phyloP scores from a whole-genome alignment of 2,329 filamentous ascomycete species.

The Neonectria magnoliae region DNA sequence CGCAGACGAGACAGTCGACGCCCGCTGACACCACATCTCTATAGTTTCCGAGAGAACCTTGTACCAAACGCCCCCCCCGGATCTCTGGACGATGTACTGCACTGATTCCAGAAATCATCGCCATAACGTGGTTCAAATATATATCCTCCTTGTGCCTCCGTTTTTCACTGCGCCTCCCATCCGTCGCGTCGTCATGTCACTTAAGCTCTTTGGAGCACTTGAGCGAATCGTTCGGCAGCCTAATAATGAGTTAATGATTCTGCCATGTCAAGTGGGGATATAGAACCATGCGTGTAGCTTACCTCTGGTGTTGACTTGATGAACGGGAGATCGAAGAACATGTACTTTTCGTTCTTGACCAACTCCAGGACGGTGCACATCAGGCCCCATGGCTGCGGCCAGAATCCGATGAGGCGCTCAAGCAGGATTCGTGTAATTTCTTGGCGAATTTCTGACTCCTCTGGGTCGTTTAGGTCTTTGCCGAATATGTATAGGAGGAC shows the following conservation, averaged over 20 bases:
- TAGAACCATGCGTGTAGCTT: conserved; percentile 40
- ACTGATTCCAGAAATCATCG: conserved; percentile 38
- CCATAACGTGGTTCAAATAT: conserved; percentile 27
- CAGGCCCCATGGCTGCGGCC: conserved; percentile 95
- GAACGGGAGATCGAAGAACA: conserved; percentile 92
- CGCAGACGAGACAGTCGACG: conserved; percentile 40
- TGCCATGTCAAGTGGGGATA: background rate
- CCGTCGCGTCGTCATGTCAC: conserved; percentile 11
- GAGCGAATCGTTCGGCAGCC: conserved; percentile 51
- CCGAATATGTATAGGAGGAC: conserved; percentile 87
- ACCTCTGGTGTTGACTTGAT: conserved; percentile 92
- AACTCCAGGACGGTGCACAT: conserved; percentile 89
- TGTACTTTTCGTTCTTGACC: conserved; percentile 88
- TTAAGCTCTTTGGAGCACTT: conserved; percentile 49
- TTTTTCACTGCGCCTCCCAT: conserved; percentile 8
- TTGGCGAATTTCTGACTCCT: conserved; percentile 85
- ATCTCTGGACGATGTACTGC: conserved; percentile 35
- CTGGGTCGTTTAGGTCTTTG: conserved; percentile 75
- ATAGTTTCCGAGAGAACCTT: conserved; percentile 41
- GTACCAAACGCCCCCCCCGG: conserved; percentile 37
- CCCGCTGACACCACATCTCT: conserved; percentile 37
- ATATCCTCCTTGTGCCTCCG: conserved; percentile 13
- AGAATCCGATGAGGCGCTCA: conserved; percentile 87
- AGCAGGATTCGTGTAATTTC: conserved; percentile 89
- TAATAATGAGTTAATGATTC: conserved; percentile 31